Conservation (phyloP, 768 basidiomycete species). For the Russula abietina region DNA sequence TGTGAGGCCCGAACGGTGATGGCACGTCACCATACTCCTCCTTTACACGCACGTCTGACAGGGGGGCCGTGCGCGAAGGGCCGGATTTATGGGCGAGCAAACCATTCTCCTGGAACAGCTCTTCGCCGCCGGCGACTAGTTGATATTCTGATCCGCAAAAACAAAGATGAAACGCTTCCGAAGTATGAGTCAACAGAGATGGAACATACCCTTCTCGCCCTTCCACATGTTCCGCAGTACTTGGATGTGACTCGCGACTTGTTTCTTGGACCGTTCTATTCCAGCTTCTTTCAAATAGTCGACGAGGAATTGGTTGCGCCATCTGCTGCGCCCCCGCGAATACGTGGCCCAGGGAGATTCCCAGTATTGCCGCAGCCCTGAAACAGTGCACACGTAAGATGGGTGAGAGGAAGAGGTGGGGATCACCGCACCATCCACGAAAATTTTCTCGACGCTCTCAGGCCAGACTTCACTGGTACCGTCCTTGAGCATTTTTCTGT, state of each 20-base stretch:
- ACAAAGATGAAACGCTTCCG: constrained; percentile 19
- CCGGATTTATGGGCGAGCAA: constrained; percentile 39
- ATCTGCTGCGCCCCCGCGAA: constrained; percentile 69
- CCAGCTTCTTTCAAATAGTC: constrained; percentile 67
- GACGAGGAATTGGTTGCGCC: constrained; percentile 83
- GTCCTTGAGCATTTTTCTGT: constrained; percentile 80
- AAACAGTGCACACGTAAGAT: constrained; percentile 2
- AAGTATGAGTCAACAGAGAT: constrained; percentile 4
- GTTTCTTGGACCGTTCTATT: constrained; percentile 74
- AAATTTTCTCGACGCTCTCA: constrained; percentile 66
- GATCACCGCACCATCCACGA: constrained; percentile 55
- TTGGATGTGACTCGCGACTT: constrained; percentile 86
- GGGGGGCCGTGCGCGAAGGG: constrained; percentile 17
- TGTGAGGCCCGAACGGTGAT: constrained; percentile 30
- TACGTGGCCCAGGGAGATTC: constrained; percentile 76
- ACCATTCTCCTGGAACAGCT: constrained; percentile 44
- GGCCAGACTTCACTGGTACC: constrained; percentile 79
- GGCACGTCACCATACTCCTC: constrained; percentile 38
- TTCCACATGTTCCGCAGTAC: constrained; percentile 87
- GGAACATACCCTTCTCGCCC: constrained; percentile 59
- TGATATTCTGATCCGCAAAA: constrained; percentile 49
- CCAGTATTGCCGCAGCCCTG: constrained; percentile 74
- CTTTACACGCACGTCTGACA: constrained; percentile 28
- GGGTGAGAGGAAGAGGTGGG: background rate
- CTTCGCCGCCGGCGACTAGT: constrained; percentile 76